A percentile compares a stretch with the other conserved stretches of the same genome.
Evolutionary conservation across 331 rosid genomes (phyloP).

Genomic region (Acacia concinna): DNA sequence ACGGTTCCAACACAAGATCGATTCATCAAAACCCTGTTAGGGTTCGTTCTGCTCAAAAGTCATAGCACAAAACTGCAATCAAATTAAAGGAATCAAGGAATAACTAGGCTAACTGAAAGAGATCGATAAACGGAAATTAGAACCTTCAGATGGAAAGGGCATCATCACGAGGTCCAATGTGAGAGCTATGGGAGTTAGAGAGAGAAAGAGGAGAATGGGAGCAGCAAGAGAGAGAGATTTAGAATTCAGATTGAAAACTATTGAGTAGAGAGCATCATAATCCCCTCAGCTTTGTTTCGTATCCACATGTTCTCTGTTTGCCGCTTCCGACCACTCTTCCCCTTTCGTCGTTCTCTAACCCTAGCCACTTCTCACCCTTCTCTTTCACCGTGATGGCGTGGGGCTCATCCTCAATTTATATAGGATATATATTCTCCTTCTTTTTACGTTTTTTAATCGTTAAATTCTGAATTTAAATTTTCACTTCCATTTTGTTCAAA

Average conservation of each 20-base stretch:
- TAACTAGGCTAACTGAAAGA: background rate
- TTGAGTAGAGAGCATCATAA: background rate
- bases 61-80: background rate
- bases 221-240: background rate
- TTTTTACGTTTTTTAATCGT: background rate
- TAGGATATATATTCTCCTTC: background rate
- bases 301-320: background rate
- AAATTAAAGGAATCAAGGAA: background rate
- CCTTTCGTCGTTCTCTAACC: background rate
- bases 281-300: slow-evolving; percentile 2
- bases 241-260: slow-evolving; percentile 25
- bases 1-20: background rate
- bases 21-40: background rate
- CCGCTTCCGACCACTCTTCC: background rate
- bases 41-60: background rate
- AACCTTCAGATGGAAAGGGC: slow-evolving; percentile 5
- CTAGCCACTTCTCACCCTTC: background rate
- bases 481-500: no score
- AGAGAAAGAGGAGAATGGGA: background rate
- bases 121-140: background rate
- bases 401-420: background rate
- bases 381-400: no score
- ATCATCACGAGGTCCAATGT: slow-evolving; percentile 14
- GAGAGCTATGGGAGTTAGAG: background rate
- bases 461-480: no score